A percentile compares a stretch with the other conserved stretches of the same genome.
Conservation (phyloP, 768 basidiomycete genomes). For the Tylopilus felleus region DNA sequence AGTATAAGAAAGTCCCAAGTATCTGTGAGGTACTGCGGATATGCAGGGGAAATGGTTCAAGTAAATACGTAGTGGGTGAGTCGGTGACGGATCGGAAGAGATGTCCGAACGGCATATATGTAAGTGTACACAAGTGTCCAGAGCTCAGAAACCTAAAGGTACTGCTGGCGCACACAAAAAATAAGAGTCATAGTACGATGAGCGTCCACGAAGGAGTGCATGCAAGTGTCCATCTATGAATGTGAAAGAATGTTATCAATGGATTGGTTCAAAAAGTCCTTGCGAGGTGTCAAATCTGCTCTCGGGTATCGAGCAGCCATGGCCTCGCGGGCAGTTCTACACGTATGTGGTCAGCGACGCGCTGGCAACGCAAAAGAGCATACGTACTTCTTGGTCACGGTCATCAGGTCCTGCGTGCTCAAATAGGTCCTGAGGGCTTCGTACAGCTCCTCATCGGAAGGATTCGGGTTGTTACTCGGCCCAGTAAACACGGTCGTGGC, state of each 20-base stretch:
- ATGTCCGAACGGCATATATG: conserved; percentile 8
- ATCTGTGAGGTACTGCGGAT: conserved; percentile 1
- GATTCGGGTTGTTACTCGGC: conserved; percentile 52
- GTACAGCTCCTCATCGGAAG: conserved; percentile 59
- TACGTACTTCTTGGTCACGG: conserved; percentile 64
- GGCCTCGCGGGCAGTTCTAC: conserved; percentile 60
- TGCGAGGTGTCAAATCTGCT: conserved; percentile 54
- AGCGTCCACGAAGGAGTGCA: conserved; percentile 3
- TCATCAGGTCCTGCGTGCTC: conserved; percentile 67
- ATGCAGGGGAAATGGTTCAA: background rate
- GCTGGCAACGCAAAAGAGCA: background rate
- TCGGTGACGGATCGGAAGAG: background rate
- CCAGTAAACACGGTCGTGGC: conserved; percentile 53
- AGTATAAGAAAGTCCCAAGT: conserved; percentile 9
- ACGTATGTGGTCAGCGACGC: conserved; percentile 1
- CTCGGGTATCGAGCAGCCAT: conserved; percentile 62
- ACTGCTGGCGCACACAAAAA: background rate
- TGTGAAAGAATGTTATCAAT: conserved; percentile 66
- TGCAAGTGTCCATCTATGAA: conserved; percentile 31
- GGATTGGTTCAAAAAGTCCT: conserved; percentile 63
- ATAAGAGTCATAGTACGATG: background rate
- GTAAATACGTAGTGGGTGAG: background rate
- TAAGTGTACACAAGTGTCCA: conserved; percentile 4
- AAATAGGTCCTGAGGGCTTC: conserved; percentile 53
- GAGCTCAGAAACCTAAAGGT: conserved; percentile 1